Conservation (phyloP, 371 early-diverging fungal species). For the Mucor sp. region DNA sequence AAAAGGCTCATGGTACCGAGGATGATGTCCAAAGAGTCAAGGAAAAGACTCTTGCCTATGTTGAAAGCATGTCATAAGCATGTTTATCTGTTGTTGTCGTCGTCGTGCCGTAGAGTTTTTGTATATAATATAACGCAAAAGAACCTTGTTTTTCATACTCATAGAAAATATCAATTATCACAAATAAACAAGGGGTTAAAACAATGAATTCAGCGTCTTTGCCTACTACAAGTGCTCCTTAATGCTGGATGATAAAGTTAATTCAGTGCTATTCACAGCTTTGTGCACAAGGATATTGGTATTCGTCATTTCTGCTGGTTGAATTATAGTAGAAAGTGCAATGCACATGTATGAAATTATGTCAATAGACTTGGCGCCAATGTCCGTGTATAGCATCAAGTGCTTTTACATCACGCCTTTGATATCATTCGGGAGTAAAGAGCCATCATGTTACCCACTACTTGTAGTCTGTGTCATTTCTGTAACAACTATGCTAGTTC, state of each 20-base stretch:
- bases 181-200: neutral
- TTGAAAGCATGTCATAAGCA: constrained; percentile 58
- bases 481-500: no score
- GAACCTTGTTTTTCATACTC: neutral
- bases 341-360: neutral
- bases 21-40: constrained; percentile 86
- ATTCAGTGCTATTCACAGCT: no score
- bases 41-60: constrained; percentile 82
- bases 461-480: no score
- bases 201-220: neutral
- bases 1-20: constrained; percentile 82
- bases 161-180: constrained; percentile 1
- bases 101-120: neutral
- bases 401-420: no score
- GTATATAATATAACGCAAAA: constrained; percentile 9
- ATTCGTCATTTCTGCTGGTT: neutral
- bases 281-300: no score
- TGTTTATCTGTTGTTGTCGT: neutral
- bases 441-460: neutral
- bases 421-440: neutral
- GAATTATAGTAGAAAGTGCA: neutral
- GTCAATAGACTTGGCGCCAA: no score
- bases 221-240: no score
- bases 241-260: neutral
- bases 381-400: no score